Evolutionary conservation across 345 rosid species (phyloP).

Genomic region (Pistacia vera): DNA sequence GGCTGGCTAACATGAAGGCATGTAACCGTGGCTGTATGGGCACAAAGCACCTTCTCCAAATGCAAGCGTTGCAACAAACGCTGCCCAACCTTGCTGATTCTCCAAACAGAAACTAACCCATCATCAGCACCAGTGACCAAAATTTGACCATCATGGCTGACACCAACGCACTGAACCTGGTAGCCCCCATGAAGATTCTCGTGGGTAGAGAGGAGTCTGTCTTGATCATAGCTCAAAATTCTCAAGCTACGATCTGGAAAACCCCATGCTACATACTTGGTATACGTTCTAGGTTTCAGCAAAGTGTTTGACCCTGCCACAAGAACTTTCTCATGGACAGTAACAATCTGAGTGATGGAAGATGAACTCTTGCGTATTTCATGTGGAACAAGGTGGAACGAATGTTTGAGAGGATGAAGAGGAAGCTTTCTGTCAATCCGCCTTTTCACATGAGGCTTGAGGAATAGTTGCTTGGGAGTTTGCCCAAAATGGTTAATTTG

Average conservation of each 20-base stretch:
- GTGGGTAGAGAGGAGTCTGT: slow-evolving; percentile 85
- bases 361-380: slow-evolving; percentile 79
- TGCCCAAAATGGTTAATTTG: slow-evolving; percentile 99
- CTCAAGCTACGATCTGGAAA: slow-evolving; percentile 97
- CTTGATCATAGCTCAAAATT: slow-evolving; percentile 97
- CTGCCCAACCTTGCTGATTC: slow-evolving; percentile 67
- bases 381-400: slow-evolving; percentile 78
- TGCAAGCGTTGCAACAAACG: slow-evolving; percentile 58
- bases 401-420: slow-evolving; percentile 85
- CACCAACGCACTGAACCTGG: slow-evolving; percentile 88
- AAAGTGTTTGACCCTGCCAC: slow-evolving; percentile 68
- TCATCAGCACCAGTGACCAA: slow-evolving; percentile 97
- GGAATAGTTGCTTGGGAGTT: slow-evolving; percentile 98
- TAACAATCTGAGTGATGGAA: slow-evolving; percentile 78
- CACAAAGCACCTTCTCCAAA: slow-evolving; percentile 80
- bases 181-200: slow-evolving; percentile 95
- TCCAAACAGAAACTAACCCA: slow-evolving; percentile 87
- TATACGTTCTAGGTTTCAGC: slow-evolving; percentile 88
- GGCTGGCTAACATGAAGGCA: slow-evolving; percentile 97
- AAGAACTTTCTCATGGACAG: slow-evolving; percentile 80
- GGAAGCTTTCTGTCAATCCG: slow-evolving; percentile 72
- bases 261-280: slow-evolving; percentile 94
- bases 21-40: slow-evolving; percentile 81
- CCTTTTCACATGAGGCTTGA: slow-evolving; percentile 89
- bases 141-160: slow-evolving; percentile 90